phyloP scores from a whole-genome alignment of 345 rosid genomes.

The Carallia pectinifolia region DNA sequence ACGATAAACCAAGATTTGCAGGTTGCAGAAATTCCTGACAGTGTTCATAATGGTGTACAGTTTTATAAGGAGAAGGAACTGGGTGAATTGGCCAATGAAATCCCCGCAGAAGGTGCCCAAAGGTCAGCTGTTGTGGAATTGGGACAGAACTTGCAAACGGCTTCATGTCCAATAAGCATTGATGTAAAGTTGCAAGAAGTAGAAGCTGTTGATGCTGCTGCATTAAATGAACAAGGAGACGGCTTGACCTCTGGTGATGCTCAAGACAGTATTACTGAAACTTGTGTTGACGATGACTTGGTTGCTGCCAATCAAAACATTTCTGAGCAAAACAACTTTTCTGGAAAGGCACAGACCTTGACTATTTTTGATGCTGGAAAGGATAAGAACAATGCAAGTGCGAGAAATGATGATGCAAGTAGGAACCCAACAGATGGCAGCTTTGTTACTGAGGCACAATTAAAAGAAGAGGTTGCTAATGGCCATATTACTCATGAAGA shows the following conservation, averaged over 20 bases:
- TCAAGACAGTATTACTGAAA: conserved; percentile 23
- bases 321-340: conserved; percentile 19
- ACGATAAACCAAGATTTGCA: conserved; percentile 12
- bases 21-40: not conserved
- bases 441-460: conserved; percentile 5
- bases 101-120: conserved; percentile 7
- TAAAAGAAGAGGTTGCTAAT: conserved; percentile 25
- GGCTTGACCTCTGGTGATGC: conserved; percentile 22
- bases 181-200: conserved; percentile 23
- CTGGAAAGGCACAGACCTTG: conserved; percentile 28
- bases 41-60: not conserved
- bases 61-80: conserved; percentile 8
- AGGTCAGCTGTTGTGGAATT: conserved; percentile 3
- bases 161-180: not conserved
- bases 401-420: not conserved
- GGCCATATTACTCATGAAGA: conserved; percentile 26
- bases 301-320: conserved; percentile 34
- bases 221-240: conserved; percentile 24
- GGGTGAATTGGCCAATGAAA: conserved; percentile 16
- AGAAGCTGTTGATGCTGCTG: conserved; percentile 23
- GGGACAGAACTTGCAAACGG: conserved; percentile 11
- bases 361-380: conserved; percentile 7
- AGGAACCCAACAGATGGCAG: conserved; percentile 2
- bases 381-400: not conserved
- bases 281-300: conserved; percentile 23